Conservation (phyloP, 441 rosid genomes). For the Adansonia grandidieri region DNA sequence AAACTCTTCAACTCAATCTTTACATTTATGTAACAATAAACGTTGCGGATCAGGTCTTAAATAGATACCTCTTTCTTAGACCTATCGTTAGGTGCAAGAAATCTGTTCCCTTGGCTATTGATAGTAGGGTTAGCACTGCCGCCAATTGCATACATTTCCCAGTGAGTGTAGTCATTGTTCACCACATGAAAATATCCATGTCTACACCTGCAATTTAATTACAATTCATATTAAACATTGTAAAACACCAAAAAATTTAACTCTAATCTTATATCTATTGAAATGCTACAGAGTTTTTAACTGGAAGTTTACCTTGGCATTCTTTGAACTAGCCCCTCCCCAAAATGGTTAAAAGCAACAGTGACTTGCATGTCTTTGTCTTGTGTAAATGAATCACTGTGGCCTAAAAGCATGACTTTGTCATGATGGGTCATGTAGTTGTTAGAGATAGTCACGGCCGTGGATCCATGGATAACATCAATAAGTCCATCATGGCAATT, state of each 20-base stretch:
- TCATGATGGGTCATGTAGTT: slow-evolving; percentile 69
- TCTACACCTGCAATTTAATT: not conserved
- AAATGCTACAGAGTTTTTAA: too few species aligned
- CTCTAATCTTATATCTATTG: too few species aligned
- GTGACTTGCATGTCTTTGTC: slow-evolving; percentile 23
- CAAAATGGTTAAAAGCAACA: slow-evolving; percentile 16
- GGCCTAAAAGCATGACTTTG: slow-evolving; percentile 66
- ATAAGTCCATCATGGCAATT: slow-evolving; percentile 63
- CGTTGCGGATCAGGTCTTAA: not conserved
- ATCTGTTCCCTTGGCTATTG: slow-evolving; percentile 20
- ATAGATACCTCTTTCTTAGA: slow-evolving; percentile 44
- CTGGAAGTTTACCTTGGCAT: not conserved
- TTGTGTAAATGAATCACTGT: slow-evolving; percentile 51
- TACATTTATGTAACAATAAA: not conserved
- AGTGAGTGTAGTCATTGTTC: slow-evolving; percentile 17
- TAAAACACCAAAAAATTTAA: too few species aligned
- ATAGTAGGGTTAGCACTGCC: slow-evolving; percentile 17
- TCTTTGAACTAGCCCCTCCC: slow-evolving; percentile 14
- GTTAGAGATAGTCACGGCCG: slow-evolving; percentile 65
- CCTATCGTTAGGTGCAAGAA: slow-evolving; percentile 1
- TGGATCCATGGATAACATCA: slow-evolving; percentile 69
- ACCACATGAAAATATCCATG: slow-evolving; percentile 18
- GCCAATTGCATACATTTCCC: slow-evolving; percentile 19
- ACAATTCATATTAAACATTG: too few species aligned
- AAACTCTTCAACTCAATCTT: not conserved